phyloP scores from a whole-genome alignment of 805 yeast species.

The Ogataea glucozyma region DNA sequence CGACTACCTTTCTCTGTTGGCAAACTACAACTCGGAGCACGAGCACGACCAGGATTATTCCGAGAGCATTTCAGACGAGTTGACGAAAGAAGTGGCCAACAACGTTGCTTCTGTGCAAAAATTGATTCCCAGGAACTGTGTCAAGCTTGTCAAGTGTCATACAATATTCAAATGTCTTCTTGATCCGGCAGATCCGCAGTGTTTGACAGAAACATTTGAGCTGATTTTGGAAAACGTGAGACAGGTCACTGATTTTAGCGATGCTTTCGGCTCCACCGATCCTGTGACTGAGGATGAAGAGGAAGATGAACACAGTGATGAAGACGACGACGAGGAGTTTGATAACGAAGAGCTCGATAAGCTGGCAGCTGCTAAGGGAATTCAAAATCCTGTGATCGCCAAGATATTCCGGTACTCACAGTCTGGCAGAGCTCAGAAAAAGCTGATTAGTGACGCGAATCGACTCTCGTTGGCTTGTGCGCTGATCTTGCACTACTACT shows the following conservation, averaged over 20 bases:
- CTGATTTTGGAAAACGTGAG: conserved; percentile 26
- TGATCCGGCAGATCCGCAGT: conserved; percentile 24
- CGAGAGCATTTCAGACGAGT: conserved; percentile 8
- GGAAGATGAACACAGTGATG: conserved; percentile 11
- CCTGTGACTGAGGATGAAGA: conserved; percentile 1
- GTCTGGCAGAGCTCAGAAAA: conserved; percentile 12
- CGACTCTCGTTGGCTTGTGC: conserved; percentile 34
- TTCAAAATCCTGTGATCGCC: conserved; percentile 14
- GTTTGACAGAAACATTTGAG: conserved; percentile 28
- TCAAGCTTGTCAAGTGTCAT: conserved; percentile 29
- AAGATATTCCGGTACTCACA: conserved; percentile 20
- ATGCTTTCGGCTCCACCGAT: conserved; percentile 11
- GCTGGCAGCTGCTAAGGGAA: conserved; percentile 1
- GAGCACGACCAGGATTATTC: too few species aligned
- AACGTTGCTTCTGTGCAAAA: conserved; percentile 18
- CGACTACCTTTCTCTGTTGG: conserved; percentile 22
- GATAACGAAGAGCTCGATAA: conserved; percentile 9
- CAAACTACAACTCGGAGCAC: conserved; percentile 12
- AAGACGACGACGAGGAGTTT: conserved; percentile 11
- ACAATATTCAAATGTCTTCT: conserved; percentile 32
- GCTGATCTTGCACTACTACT: conserved; percentile 31
- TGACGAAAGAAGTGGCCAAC: conserved; percentile 11
- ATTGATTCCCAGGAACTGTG: conserved; percentile 30
- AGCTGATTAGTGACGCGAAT: conserved; percentile 31
- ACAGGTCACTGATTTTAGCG: conserved; percentile 24